Evolutionary conservation across 139 green algal genomes (phyloP), one percentile per base, ranked within the genome.

Genomic region (Chlorella sp.): DNA sequence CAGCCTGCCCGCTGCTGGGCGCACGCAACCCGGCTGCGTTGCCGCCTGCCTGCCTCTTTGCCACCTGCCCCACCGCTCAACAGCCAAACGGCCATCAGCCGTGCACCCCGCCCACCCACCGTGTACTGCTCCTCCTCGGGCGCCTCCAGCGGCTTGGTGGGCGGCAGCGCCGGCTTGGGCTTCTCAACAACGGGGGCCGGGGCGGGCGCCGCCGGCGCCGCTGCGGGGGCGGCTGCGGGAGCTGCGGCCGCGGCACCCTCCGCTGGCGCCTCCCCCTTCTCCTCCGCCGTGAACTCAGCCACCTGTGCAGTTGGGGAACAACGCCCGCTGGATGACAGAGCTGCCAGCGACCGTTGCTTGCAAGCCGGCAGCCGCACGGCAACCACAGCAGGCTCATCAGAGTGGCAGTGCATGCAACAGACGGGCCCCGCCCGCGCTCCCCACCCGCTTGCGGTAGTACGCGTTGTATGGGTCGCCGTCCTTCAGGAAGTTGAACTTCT

Each of bases 401-500:
- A n/a, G 7, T 16, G 20, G 62, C 23, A 32, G 28, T 68, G 23
- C 7, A n/a, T 32, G 62, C 62, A n/a, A n/a, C 2, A 68, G 62
- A 30, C 3, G 62, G 11, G n/a, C 28, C 28, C n/a, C 32, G 64
- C 30, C 16, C 64, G 41, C 6, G 28, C 64, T 32, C 3, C 71
- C 1, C 74, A 81, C 76, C 76, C 71, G 56, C 25, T 82, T 41
- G 26, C 76, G 56, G 88, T 99, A 99, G 92, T 98, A 99, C 0
- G 94, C 90, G 86, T 99, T 92, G 87, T 99, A 99, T 0, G 97
- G 97, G 84, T 99, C 95, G 3, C 87, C 94, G n/a, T 94, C 63
- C 21, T 91, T 92, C 72, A 98, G 85, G 89, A 99, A 99, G 88
- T 96, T 98, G 91, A 99, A 99, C 89, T 99, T 99, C 47, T 85